Percentiles rank a stretch among this genome's conserved stretches.
phyloP scores from a whole-genome alignment of 768 basidiomycete species.

The Agaricus subrufescens region DNA sequence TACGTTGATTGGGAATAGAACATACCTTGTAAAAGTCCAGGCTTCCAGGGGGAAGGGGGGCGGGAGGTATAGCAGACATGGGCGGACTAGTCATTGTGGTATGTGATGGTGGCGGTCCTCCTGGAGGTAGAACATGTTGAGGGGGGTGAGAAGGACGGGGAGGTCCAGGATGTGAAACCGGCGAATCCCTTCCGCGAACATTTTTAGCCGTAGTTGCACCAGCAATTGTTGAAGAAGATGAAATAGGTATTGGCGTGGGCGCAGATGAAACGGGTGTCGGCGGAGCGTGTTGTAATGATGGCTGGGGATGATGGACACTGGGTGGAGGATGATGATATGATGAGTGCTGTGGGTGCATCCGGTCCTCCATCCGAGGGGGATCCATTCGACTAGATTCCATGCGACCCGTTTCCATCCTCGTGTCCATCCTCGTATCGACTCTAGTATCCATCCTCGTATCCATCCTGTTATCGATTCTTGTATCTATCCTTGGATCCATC shows the following conservation, averaged over 20 bases:
- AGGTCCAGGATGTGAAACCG: slow-evolving; percentile 16
- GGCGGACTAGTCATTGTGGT: slow-evolving; percentile 11
- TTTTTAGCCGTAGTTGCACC: slow-evolving; percentile 8
- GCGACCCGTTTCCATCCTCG: background rate
- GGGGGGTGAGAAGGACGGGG: slow-evolving; percentile 20
- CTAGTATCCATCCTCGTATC: slow-evolving; percentile 1
- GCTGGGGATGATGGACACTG: slow-evolving; percentile 1
- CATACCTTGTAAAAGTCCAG: slow-evolving; percentile 27
- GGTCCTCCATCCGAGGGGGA: slow-evolving; percentile 1
- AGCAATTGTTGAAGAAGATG: slow-evolving; percentile 10
- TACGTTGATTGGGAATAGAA: slow-evolving; percentile 1
- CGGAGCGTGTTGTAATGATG: slow-evolving; percentile 3
- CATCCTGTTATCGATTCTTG: background rate
- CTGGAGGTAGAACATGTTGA: slow-evolving; percentile 12
- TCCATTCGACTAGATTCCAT: slow-evolving; percentile 5
- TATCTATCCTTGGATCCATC: slow-evolving; percentile 4
- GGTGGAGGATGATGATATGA: slow-evolving; percentile 2
- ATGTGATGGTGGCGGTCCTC: slow-evolving; percentile 13
- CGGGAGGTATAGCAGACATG: slow-evolving; percentile 5
- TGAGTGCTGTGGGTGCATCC: slow-evolving; percentile 5
- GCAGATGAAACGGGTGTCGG: slow-evolving; percentile 9
- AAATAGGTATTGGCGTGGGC: slow-evolving; percentile 7
- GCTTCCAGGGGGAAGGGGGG: slow-evolving; percentile 10
- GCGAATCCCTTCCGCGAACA: slow-evolving; percentile 5
- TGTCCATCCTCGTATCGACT: background rate